Conservation (phyloP, 2,329 filamentous ascomycete species). For the Penicillium sp. region DNA sequence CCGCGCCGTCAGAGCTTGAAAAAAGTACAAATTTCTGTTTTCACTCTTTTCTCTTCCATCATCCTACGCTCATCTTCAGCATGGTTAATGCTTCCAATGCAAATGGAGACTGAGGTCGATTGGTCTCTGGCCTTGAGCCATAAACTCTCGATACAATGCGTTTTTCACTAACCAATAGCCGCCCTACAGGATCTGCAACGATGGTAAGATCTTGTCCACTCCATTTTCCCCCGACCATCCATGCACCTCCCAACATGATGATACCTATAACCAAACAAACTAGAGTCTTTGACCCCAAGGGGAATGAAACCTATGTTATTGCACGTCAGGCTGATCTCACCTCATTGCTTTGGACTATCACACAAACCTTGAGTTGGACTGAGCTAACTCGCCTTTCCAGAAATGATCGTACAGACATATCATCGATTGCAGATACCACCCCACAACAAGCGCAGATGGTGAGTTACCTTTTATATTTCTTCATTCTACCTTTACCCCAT, state of each 20-base stretch:
- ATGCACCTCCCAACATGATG: conserved; percentile 54
- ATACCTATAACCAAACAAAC: conserved; percentile 70
- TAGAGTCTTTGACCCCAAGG: conserved; percentile 90
- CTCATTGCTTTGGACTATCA: conserved; percentile 16
- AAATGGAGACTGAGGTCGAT: conserved; percentile 5
- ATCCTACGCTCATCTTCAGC: conserved; percentile 16
- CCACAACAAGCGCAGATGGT: conserved; percentile 17
- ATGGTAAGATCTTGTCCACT: conserved; percentile 25
- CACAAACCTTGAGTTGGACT: conserved; percentile 9
- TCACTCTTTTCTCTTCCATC: conserved; percentile 14
- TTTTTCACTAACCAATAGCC: conserved; percentile 1
- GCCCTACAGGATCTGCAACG: conserved; percentile 5
- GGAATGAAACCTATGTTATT: conserved; percentile 70
- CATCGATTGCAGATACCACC: neutral
- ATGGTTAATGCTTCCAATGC: conserved; percentile 16
- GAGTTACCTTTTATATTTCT: conserved; percentile 20
- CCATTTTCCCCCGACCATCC: conserved; percentile 14
- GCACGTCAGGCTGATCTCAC: conserved; percentile 87
- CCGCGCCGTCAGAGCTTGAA: conserved; percentile 26
- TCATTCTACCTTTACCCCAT: conserved; percentile 28
- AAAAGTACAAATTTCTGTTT: conserved; percentile 24
- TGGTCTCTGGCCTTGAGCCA: neutral
- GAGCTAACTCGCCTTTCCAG: conserved; percentile 17
- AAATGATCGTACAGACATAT: conserved; percentile 6
- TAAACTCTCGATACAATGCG: neutral